Evolutionary conservation across 768 basidiomycete genomes (phyloP).

Genomic region (Termitomyces heimii): DNA sequence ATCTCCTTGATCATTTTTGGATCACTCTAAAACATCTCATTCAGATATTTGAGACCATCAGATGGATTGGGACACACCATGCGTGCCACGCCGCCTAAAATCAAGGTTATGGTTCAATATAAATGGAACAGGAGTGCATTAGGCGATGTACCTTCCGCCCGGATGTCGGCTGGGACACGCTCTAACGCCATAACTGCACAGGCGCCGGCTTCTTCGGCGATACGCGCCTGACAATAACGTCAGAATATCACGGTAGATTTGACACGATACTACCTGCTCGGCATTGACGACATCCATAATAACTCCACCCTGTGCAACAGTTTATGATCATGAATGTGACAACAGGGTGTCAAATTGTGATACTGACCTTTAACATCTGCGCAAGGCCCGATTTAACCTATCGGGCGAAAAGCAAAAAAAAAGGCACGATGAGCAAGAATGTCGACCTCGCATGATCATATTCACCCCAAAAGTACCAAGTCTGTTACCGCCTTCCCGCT

Average conservation of each 20-base stretch:
- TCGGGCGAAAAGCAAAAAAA: background rate
- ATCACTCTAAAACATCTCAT: constrained; percentile 58
- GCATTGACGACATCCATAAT: constrained; percentile 95
- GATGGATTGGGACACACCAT: constrained; percentile 57
- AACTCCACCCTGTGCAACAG: constrained; percentile 58
- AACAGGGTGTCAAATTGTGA: background rate
- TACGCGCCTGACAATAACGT: constrained; percentile 62
- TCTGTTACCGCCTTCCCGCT: constrained; percentile 48
- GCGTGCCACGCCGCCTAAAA: constrained; percentile 78
- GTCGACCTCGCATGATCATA: background rate
- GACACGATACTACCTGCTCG: constrained; percentile 35
- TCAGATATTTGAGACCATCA: background rate
- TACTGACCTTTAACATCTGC: constrained; percentile 88
- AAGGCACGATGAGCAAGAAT: background rate
- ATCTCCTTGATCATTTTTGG: constrained; percentile 97
- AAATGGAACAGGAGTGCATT: background rate
- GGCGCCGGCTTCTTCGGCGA: constrained; percentile 96
- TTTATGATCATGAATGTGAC: constrained; percentile 7
- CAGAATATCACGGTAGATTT: constrained; percentile 1
- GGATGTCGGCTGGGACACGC: constrained; percentile 93
- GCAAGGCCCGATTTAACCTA: constrained; percentile 92
- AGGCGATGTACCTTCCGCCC: constrained; percentile 49
- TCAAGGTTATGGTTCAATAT: constrained; percentile 2
- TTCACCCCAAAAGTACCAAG: constrained; percentile 67
- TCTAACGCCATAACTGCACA: constrained; percentile 98